phyloP scores from a whole-genome alignment of 495 filamentous ascomycete species.

The Annulohypoxylon moriforme region DNA sequence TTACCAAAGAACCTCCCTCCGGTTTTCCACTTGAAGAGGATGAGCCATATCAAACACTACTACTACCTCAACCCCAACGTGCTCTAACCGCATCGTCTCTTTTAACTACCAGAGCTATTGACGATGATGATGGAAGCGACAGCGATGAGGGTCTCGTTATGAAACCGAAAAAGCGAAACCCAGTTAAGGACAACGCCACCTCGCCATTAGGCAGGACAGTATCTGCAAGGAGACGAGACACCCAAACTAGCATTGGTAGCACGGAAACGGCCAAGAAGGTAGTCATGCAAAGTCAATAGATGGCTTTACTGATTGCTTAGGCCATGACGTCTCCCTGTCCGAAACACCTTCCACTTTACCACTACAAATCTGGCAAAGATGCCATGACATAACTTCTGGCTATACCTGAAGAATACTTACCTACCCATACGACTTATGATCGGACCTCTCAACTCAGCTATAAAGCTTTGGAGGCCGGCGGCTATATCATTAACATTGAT shows the following conservation, averaged over 20 bases:
- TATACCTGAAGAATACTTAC: background rate
- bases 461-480: background rate
- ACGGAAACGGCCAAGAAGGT: conserved; percentile 69
- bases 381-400: background rate
- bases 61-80: conserved; percentile 43
- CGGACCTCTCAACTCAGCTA: background rate
- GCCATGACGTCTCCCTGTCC: background rate
- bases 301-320: background rate
- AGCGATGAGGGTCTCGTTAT: conserved; percentile 66
- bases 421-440: background rate
- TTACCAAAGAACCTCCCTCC: conserved; percentile 57
- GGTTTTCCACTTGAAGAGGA: conserved; percentile 56
- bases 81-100: conserved; percentile 44
- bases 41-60: conserved; percentile 44
- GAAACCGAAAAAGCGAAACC: conserved; percentile 49
- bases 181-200: conserved; percentile 38
- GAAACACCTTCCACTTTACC: background rate
- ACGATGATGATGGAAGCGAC: conserved; percentile 67
- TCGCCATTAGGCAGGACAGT: conserved; percentile 48
- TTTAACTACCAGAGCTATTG: conserved; percentile 44
- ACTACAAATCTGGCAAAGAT: background rate
- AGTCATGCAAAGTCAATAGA: conserved; percentile 42
- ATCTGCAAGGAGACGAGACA: conserved; percentile 58
- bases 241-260: conserved; percentile 63
- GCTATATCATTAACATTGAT: background rate